These are phyloP conservation scores for Pseudogymnoascus sp. DNA, from an alignment of 2,329 filamentous ascomycete genomes.

Conservation along the genomic window DNA sequence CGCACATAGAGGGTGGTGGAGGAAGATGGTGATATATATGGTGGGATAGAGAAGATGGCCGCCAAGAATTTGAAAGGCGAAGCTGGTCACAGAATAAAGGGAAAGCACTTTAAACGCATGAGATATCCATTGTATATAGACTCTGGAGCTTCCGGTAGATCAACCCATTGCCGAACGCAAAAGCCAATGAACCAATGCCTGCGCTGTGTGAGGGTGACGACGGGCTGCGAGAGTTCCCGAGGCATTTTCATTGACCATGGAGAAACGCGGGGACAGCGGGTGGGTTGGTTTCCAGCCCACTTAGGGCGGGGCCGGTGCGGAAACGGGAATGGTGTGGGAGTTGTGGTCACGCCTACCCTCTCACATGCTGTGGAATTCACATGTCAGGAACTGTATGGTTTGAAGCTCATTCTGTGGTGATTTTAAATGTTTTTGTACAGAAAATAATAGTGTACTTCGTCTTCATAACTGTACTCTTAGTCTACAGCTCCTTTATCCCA, in stretches of 20 bases:
- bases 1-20: not conserved
- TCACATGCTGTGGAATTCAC: conserved; percentile 7
- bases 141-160: conserved; percentile 4
- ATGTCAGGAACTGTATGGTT: not conserved
- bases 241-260: not conserved
- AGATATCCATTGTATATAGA: conserved; percentile 9
- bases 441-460: not conserved
- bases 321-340: not conserved
- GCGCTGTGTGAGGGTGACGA: not conserved
- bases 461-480: not conserved
- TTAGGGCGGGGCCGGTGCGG: not conserved
- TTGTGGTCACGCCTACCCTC: not conserved
- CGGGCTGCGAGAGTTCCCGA: not conserved
- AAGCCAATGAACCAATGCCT: not conserved
- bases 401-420: not conserved
- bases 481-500: not conserved
- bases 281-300: not conserved
- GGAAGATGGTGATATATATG: not conserved
- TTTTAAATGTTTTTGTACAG: not conserved
- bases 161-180: not conserved
- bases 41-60: not conserved
- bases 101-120: not conserved
- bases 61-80: not conserved
- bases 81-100: not conserved
- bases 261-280: not conserved